Evolutionary conservation across 345 rosid genomes (phyloP), one percentile per base, ranked within the genome.

Genomic region (Aquilaria yunnanensis): DNA sequence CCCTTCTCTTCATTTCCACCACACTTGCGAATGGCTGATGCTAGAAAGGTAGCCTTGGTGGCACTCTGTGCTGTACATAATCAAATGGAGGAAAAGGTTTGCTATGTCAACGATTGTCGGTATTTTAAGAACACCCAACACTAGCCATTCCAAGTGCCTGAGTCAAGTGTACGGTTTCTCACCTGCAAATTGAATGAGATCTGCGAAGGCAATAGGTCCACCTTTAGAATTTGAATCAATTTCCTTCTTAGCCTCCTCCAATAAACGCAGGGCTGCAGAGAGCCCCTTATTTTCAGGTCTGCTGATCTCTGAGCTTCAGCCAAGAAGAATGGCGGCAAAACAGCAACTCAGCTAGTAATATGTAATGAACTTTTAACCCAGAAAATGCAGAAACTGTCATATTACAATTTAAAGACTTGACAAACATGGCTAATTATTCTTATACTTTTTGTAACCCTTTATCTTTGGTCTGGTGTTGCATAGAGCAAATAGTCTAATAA

Each of bases 1-100:
- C 98, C 97, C 68, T 87, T 93, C 74, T 88, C 94, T 75, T 83
- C 94, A 57, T 93, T 93, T 54, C 98, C 97, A 70, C 97, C 98
- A 67, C 97, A 87, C 69, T 90, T 88, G 23, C 90, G 83, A 65
- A 90, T 90, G 11, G 97, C 97, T 10, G 98, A 74, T 56, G 88
- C 89, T 32, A 88, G 79, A 79, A 87, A 90, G 10, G 94, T 90
- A 52, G 83, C 57, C 89, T 93, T 93, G 6, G 72, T 30, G 2
- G 97, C 97, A 70, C 88, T 47, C 80, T 93, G 94, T 45, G 87
- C 97, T 90, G 65, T 47, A 71, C 1, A 72, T 45, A 60, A 57
- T 53, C 14, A 55, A 55, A 55, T 30, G 3, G 53, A 56, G 54
- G 32, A 65, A 59, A 30, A 51, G 41, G 3, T n/a, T 23, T 23